phyloP scores from a whole-genome alignment of 768 basidiomycete species.

The Lepiota subincarnata region DNA sequence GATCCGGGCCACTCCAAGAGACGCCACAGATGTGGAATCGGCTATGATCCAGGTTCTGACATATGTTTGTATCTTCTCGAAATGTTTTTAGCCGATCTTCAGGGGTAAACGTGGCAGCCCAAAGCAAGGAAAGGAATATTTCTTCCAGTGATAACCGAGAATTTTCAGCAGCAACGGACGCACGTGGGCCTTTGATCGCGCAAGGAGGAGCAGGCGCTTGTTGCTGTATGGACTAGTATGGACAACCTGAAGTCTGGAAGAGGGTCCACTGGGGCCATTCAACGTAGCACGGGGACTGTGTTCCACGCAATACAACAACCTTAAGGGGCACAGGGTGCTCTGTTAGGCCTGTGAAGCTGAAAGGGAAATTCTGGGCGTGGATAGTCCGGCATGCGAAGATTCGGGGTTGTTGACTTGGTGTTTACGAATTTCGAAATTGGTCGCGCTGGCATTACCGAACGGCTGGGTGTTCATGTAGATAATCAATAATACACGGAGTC shows the following conservation, averaged over 20 bases:
- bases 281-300: no score
- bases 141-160: background rate
- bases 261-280: no score
- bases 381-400: no score
- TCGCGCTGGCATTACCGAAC: no score
- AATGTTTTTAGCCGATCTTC: background rate
- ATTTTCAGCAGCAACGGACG: background rate
- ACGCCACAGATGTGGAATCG: background rate
- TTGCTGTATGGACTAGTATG: no score
- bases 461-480: background rate
- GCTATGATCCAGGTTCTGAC: slow-evolving; percentile 2
- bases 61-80: background rate
- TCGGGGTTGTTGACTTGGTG: background rate
- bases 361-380: slow-evolving; percentile 1
- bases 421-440: no score
- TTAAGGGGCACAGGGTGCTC: no score
- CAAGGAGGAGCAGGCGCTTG: no score
- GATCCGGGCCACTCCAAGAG: background rate
- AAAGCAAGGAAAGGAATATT: background rate
- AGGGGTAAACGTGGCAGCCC: background rate
- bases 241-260: no score
- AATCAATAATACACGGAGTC: background rate
- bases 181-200: background rate
- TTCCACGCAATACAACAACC: no score
- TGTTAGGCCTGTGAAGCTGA: no score